Evolutionary conservation across 306 rosid species (phyloP), one percentile per base, ranked within the genome.

Genomic region (Rubus idaeus): DNA sequence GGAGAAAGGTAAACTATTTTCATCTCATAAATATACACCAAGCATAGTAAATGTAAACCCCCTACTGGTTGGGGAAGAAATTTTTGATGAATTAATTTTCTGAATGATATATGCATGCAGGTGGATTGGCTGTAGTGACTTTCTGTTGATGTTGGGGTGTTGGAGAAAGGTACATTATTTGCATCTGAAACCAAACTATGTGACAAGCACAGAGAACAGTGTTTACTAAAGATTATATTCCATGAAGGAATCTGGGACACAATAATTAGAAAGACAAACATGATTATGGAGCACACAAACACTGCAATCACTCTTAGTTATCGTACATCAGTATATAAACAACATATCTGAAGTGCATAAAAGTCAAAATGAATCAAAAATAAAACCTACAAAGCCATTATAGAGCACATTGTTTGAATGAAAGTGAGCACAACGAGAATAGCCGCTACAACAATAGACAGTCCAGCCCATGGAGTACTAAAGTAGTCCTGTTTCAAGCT

Each of bases 401-500:
- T 11, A 70, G 74, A 45, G 35, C 56, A 78, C 30, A 65, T 3
- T 6, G 55, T 44, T 70, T 74, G 82, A 4, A 74, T 18, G 63
- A 67, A 1, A 42, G 77, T 49, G 45, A 77, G 73, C 0, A 78
- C 0, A 30, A 78, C 52, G 52, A 82, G 77, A 10, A 52, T 0
- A 45, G 10, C 1, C 0, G 73, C 85, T 41, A 77, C 81, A 18
- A 62, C 20, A 17, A 81, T 37, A 3, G 88, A 85, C 50, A 78
- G 49, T 49, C 12, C 7, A 16, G 79, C 67, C 85, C 88, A 81
- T 5, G 83, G 83, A 1, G 79, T 70, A 2, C 41, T 30, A 60
- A 78, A 78, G 26, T 81, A 78, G 47, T 78, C 70, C 0, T 73
- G 82, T 52, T n/a, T 70, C 78, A 78, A 46, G n/a, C 49, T 75